Evolutionary conservation across 257 asterid genomes (phyloP).

Genomic region (Anisodus acutangulus): DNA sequence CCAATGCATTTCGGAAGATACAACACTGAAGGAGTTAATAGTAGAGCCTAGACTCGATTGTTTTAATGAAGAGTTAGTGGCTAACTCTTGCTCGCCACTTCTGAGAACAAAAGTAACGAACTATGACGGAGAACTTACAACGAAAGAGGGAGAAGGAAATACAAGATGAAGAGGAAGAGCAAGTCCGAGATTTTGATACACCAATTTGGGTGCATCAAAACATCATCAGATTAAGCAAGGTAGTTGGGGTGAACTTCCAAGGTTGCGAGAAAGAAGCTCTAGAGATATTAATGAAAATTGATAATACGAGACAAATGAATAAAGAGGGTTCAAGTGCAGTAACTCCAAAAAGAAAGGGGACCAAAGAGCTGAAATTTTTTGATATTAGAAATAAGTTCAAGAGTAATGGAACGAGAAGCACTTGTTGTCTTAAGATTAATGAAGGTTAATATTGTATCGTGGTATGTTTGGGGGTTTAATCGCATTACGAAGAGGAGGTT

Average conservation of each 20-base stretch:
- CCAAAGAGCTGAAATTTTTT: too few species aligned
- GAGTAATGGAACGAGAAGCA: too few species aligned
- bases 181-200: not conserved
- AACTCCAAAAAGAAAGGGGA: not conserved
- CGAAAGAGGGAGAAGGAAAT: not conserved
- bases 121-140: not conserved
- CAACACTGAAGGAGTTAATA: not conserved
- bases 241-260: not conserved
- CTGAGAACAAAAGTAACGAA: not conserved
- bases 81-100: not conserved
- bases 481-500: too few species aligned
- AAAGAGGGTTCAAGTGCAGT: not conserved
- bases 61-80: conserved; percentile 1
- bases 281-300: not conserved
- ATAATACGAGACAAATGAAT: not conserved
- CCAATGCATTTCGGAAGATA: not conserved
- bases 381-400: too few species aligned
- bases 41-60: not conserved
- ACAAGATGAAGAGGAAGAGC: not conserved
- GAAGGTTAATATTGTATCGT: too few species aligned
- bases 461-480: too few species aligned
- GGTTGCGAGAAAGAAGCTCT: not conserved
- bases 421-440: too few species aligned
- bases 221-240: not conserved
- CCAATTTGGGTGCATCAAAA: not conserved